Percentiles rank a stretch among this genome's conserved stretches.
Conservation (phyloP, 1,139 yeast species). For the Groenewaldozyma auringiensis region DNA sequence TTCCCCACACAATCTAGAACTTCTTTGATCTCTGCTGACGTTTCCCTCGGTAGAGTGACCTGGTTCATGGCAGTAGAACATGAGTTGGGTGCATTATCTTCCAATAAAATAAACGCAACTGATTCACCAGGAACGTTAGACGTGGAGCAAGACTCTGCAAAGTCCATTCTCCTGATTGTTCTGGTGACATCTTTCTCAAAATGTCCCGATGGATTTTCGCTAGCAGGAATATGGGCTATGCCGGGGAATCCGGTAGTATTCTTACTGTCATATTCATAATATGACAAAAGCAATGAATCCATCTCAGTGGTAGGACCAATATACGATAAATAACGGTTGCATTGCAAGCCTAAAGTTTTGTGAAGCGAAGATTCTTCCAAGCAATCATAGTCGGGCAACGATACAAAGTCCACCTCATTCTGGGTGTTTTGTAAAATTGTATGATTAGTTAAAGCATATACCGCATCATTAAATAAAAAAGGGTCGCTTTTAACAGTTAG, state of each 20-base stretch:
- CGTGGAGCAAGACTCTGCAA: neutral
- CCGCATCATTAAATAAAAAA: neutral
- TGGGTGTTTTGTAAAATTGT: neutral
- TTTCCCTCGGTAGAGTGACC: slow-evolving; percentile 17
- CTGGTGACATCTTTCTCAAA: slow-evolving; percentile 7
- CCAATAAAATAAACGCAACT: slow-evolving; percentile 20
- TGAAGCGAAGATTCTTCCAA: slow-evolving; percentile 21
- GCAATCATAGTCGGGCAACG: slow-evolving; percentile 24
- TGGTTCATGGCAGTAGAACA: slow-evolving; percentile 12
- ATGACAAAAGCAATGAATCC: slow-evolving; percentile 20
- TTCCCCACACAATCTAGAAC: slow-evolving; percentile 19
- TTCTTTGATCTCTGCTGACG: slow-evolving; percentile 17
- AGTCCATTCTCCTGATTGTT: slow-evolving; percentile 9
- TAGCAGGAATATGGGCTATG: neutral
- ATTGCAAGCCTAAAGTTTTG: slow-evolving; percentile 23
- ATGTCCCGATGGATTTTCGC: neutral
- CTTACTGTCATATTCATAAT: slow-evolving; percentile 19
- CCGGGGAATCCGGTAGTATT: slow-evolving; percentile 17
- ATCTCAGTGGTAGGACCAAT: slow-evolving; percentile 23
- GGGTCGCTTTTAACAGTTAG: no score
- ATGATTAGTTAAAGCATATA: neutral
- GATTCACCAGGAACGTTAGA: slow-evolving; percentile 8
- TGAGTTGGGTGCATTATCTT: slow-evolving; percentile 14
- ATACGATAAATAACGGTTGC: slow-evolving; percentile 23
- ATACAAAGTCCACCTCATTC: slow-evolving; percentile 13